phyloP scores from a whole-genome alignment of 2,329 filamentous ascomycete species.

The Aspergillus alliaceus region DNA sequence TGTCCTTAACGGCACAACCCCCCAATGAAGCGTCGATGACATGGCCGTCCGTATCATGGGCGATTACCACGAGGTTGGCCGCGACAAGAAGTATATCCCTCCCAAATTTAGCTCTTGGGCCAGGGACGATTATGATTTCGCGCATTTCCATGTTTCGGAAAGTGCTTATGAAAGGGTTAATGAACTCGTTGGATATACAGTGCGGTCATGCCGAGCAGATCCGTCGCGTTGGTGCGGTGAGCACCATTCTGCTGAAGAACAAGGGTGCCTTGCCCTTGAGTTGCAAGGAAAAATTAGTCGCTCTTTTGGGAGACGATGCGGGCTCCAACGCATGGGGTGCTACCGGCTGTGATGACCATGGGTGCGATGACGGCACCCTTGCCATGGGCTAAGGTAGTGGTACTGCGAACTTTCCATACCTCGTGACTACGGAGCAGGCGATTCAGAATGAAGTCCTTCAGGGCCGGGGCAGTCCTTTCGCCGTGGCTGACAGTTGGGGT shows the following conservation, averaged over 20 bases:
- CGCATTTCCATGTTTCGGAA: conserved; percentile 63
- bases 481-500: conserved; percentile 60
- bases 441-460: conserved; percentile 68
- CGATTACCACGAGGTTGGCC: conserved; percentile 64
- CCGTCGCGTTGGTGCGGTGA: conserved; percentile 73
- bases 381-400: conserved; percentile 66
- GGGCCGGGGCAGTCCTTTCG: conserved; percentile 63
- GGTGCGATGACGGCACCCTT: conserved; percentile 59
- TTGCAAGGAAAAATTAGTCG: conserved; percentile 69
- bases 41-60: conserved; percentile 81
- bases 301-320: conserved; percentile 80
- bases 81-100: conserved; percentile 50
- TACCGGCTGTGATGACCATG: conserved; percentile 75
- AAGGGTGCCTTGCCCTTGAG: conserved; percentile 71
- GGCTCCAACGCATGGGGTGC: conserved; percentile 72
- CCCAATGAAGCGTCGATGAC: conserved; percentile 84
- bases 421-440: conserved; percentile 62
- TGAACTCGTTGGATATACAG: conserved; percentile 80
- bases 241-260: conserved; percentile 90
- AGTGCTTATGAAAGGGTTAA: conserved; percentile 68
- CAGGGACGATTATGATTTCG: conserved; percentile 68
- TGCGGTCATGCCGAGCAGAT: conserved; percentile 71
- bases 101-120: conserved; percentile 93
- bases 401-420: conserved; percentile 61
- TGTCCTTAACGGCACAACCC: conserved; percentile 84